Evolutionary conservation across 306 rosid species (phyloP).

Genomic region (Sphenostylis stenocarpa): DNA sequence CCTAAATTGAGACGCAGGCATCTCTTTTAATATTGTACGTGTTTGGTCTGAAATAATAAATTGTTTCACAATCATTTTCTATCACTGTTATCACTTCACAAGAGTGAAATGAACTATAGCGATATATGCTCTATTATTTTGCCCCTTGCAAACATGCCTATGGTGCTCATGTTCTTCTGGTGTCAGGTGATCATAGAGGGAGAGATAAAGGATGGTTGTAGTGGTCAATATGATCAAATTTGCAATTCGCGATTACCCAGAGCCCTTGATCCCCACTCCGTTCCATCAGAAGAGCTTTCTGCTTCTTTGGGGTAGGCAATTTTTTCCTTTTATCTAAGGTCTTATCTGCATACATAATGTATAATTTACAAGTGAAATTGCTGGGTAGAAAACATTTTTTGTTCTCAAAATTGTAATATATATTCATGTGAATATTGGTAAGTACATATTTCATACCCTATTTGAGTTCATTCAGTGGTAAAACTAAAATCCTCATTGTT

Average conservation of each 20-base stretch:
- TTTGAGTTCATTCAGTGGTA: conserved; percentile 12
- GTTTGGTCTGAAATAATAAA: background rate
- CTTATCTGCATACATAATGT: background rate
- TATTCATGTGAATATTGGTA: background rate
- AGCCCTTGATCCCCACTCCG: conserved; percentile 94
- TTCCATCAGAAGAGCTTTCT: conserved; percentile 89
- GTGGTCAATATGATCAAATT: conserved; percentile 79
- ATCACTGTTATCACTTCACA: background rate
- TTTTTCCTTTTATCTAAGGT: conserved; percentile 14
- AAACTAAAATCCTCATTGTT: background rate
- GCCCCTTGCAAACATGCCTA: background rate
- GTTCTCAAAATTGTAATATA: conserved; percentile 27
- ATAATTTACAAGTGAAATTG: conserved; percentile 13
- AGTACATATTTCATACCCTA: conserved; percentile 15
- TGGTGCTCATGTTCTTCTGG: conserved; percentile 25
- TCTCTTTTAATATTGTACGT: conserved; percentile 14
- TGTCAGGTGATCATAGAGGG: conserved; percentile 65
- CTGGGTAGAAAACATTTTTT: background rate
- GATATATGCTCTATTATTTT: conserved; percentile 2
- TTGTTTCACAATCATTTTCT: background rate
- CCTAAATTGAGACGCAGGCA: background rate
- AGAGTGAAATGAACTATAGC: background rate
- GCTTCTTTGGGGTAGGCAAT: conserved; percentile 82
- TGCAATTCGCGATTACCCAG: conserved; percentile 90
- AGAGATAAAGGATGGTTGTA: conserved; percentile 59